phyloP scores from a whole-genome alignment of 495 filamentous ascomycete species.

The Xylaria grammica region DNA sequence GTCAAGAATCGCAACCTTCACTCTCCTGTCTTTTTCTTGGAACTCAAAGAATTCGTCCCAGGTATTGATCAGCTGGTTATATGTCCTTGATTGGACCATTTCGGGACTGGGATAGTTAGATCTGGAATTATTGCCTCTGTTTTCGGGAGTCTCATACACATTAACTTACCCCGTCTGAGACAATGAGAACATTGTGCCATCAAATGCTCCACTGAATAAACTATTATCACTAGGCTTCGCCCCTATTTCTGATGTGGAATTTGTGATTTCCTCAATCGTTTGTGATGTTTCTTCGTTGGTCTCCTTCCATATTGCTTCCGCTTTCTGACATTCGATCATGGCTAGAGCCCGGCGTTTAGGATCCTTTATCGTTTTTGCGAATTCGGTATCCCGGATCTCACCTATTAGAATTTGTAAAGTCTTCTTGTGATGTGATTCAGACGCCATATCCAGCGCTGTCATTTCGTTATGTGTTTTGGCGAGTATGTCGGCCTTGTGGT shows the following conservation, averaged over 20 bases:
- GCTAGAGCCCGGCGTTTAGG: neutral
- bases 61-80: constrained; percentile 1
- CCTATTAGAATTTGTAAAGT: neutral
- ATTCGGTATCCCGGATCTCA: neutral
- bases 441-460: neutral
- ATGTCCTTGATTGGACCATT: neutral
- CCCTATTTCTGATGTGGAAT: neutral
- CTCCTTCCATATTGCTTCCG: neutral
- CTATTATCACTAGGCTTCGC: neutral
- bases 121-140: neutral
- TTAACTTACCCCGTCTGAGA: neutral
- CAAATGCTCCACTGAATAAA: neutral
- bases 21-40: neutral
- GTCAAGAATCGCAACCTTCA: constrained; percentile 7
- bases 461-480: neutral
- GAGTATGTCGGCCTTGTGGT: neutral
- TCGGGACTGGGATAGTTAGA: neutral
- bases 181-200: neutral
- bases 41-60: constrained; percentile 5
- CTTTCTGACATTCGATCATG: neutral
- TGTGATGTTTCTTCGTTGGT: neutral
- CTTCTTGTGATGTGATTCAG: neutral
- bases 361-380: neutral
- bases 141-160: neutral
- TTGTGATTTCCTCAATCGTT: neutral